Evolutionary conservation across 1,284 basidiomycete species (phyloP), one percentile per base, ranked within the genome.

Genomic region (Quambalaria eucalypti): DNA sequence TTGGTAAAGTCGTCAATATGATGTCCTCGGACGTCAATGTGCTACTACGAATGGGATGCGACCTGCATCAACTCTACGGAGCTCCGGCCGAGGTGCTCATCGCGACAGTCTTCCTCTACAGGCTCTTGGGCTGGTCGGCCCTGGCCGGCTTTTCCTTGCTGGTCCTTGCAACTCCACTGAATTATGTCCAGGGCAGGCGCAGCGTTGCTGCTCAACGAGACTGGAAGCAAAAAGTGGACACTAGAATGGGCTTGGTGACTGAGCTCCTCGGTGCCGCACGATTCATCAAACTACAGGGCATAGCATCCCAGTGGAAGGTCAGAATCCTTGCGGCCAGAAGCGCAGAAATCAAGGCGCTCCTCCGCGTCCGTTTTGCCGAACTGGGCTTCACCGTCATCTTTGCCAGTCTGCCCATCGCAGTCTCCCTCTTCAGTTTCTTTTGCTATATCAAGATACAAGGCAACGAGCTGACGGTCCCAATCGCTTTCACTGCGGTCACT

Each of bases 171-270:
- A 60, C 61, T 40, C 64, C 66, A 0, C 12, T 64, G 12, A 55
- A 66, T 29, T 59, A 60, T 40, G 10, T 42, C 4, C 33, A 39
- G n/a, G 38, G 30, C 4, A 28, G 26, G n/a, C 39, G 25, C n/a
- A 42, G 31, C 28, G 12, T 60, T 39, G 61, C 79, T 89, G 55
- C 80, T 78, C 86, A 58, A 87, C 87, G 73, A 84, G 84, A 7
- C 75, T 87, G 25, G 78, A 86, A 40, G 46, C 80, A 82, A 9
- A 84, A 88, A 0, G 80, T 87, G 8, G 91, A 96, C 70, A 85
- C 84, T 69, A 82, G 91, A 1, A 91, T 95, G 83, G 82, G 80
- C 0, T 85, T 89, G 16, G 77, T 95, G 65, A 91, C 86, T 57
- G 91, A 96, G 76, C 79, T 96, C 16, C 39, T 48, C 36, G 65